Evolutionary conservation across 345 rosid genomes (phyloP).

Genomic region (Populus simonii): DNA sequence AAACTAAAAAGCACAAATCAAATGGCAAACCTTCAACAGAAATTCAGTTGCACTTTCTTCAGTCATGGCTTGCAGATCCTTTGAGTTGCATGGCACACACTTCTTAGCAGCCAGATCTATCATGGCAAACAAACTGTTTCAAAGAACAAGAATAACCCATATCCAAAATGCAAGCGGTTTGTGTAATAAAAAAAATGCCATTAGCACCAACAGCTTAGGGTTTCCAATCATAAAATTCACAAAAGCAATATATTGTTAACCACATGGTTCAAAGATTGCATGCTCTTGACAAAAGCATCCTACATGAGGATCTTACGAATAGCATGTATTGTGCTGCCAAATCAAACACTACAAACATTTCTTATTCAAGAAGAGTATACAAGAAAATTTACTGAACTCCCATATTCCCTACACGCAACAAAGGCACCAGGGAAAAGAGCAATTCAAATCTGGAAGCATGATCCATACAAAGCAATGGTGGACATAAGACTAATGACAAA

Average conservation of each 20-base stretch:
- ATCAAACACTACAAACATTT: neutral
- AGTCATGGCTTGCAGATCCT: constrained; percentile 78
- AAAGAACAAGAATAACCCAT: constrained; percentile 8
- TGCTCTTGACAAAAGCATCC: neutral
- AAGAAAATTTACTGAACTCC: neutral
- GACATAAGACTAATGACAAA: neutral
- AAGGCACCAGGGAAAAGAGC: neutral
- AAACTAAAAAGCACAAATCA: neutral
- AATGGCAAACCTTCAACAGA: constrained; percentile 52
- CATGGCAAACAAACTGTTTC: constrained; percentile 10
- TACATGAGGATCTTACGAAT: neutral
- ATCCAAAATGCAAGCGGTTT: neutral
- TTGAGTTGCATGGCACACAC: constrained; percentile 84
- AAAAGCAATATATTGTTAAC: neutral
- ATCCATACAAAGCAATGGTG: neutral
- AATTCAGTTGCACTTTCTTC: constrained; percentile 61
- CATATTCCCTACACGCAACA: neutral
- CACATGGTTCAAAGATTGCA: neutral
- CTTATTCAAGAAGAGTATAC: no score
- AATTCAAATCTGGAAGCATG: neutral
- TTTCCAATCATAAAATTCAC: no score
- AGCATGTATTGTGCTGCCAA: neutral
- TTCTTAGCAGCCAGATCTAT: constrained; percentile 71
- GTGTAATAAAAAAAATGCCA: neutral
- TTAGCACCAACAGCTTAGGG: neutral